Percentiles rank a stretch among this genome's conserved stretches.
Evolutionary conservation across 306 rosid genomes (phyloP).

Genomic region (Cucurbita pepo): DNA sequence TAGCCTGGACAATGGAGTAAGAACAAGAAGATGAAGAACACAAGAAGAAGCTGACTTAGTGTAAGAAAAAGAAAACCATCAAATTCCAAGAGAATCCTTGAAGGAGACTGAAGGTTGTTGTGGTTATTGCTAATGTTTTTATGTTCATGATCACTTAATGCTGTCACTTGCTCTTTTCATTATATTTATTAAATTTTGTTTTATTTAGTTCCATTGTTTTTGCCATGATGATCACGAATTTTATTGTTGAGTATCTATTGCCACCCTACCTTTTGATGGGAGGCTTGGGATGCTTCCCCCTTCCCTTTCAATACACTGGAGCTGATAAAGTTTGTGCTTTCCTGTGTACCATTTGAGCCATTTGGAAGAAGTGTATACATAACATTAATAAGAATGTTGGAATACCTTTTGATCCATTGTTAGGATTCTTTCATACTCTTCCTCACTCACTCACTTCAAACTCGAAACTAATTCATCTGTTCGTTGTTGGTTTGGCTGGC

Average conservation of each 20-base stretch:
- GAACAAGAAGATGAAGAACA: conserved; percentile 18
- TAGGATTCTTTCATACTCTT: conserved; percentile 4
- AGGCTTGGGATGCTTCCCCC: conserved; percentile 40
- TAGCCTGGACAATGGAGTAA: conserved; percentile 26
- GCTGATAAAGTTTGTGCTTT: neutral
- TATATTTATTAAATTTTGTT: conserved; percentile 11
- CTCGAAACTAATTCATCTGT: neutral
- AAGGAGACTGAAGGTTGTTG: conserved; percentile 32
- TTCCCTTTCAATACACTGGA: conserved; percentile 1
- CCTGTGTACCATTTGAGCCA: conserved; percentile 10
- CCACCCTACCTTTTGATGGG: conserved; percentile 41
- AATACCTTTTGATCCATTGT: conserved; percentile 28
- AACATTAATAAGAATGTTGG: conserved; percentile 23
- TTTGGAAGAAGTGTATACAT: conserved; percentile 27
- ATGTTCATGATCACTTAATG: conserved; percentile 19
- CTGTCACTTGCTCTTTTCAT: conserved; percentile 13
- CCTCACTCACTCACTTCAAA: neutral
- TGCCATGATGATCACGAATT: conserved; percentile 1
- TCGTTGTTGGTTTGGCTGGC: neutral
- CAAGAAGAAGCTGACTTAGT: neutral
- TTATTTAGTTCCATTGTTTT: neutral
- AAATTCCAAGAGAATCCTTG: conserved; percentile 30
- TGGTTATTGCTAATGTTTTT: conserved; percentile 23
- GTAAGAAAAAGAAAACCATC: conserved; percentile 8
- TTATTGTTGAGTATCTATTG: conserved; percentile 11